These are phyloP conservation scores for Yamadazyma laniorum DNA, from an alignment of 805 yeast species.

Conservation along the genomic window DNA sequence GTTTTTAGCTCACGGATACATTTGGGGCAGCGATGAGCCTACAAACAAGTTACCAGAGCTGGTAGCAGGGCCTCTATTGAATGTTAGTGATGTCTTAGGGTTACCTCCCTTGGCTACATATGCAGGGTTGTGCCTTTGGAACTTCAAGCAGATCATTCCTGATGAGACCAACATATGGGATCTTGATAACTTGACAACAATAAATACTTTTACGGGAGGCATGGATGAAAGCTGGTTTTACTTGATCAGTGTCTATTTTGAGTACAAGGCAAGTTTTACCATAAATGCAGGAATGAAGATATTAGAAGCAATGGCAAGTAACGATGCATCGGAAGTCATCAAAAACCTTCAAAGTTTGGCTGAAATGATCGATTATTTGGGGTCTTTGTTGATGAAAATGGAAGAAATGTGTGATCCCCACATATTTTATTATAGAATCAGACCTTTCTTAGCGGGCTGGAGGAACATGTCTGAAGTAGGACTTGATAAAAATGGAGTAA, in stretches of 20 bases:
- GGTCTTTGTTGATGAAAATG: slow-evolving; percentile 73
- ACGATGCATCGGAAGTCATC: slow-evolving; percentile 42
- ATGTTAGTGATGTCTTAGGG: slow-evolving; percentile 56
- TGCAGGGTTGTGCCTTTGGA: slow-evolving; percentile 87
- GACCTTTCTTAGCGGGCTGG: slow-evolving; percentile 96
- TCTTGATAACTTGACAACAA: slow-evolving; percentile 70
- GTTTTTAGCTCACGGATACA: slow-evolving; percentile 82
- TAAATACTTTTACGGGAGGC: slow-evolving; percentile 84
- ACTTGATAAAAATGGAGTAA: slow-evolving; percentile 63
- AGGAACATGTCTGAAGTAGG: slow-evolving; percentile 87
- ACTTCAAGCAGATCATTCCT: slow-evolving; percentile 64
- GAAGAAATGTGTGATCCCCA: slow-evolving; percentile 95
- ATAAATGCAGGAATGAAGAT: slow-evolving; percentile 68
- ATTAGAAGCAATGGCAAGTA: slow-evolving; percentile 50
- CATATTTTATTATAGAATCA: slow-evolving; percentile 76
- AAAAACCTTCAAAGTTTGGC: slow-evolving; percentile 62
- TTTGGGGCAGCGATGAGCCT: slow-evolving; percentile 77
- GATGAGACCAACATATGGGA: slow-evolving; percentile 41
- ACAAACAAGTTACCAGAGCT: slow-evolving; percentile 61
- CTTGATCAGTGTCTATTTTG: slow-evolving; percentile 83
- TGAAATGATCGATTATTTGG: slow-evolving; percentile 69
- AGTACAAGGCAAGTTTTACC: slow-evolving; percentile 73
- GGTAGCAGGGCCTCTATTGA: slow-evolving; percentile 68
- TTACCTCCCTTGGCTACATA: slow-evolving; percentile 88
- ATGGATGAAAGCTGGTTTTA: slow-evolving; percentile 94